Evolutionary conservation across 495 filamentous ascomycete genomes (phyloP).

Genomic region (Xylaria acuta): DNA sequence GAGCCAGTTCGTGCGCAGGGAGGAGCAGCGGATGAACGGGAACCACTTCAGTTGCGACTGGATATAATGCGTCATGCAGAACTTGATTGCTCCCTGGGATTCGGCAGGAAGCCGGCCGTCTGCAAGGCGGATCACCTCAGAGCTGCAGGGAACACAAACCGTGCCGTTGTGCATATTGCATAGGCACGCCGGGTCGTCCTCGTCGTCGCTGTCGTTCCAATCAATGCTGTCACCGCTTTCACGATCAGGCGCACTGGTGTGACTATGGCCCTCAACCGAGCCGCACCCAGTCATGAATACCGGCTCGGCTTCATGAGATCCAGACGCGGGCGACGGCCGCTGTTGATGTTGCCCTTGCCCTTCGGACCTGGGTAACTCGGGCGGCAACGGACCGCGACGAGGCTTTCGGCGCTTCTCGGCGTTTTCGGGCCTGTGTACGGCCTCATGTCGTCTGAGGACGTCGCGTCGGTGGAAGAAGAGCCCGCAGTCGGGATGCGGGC

Average conservation of each 20-base stretch:
- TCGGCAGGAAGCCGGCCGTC: not conserved
- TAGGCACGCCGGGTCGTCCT: not conserved
- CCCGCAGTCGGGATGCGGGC: conserved; percentile 8
- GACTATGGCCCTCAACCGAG: not conserved
- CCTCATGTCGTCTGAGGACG: conserved; percentile 12
- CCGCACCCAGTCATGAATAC: no score
- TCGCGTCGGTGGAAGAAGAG: conserved; percentile 21
- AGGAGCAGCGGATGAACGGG: not conserved
- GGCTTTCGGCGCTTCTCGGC: conserved; percentile 15
- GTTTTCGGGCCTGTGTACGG: conserved; percentile 10
- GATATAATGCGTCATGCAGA: conserved; percentile 17
- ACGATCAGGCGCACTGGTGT: not conserved
- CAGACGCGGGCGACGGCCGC: not conserved
- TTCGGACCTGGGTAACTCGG: not conserved
- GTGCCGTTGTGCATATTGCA: conserved; percentile 5
- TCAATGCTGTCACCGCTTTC: not conserved
- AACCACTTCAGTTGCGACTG: conserved; percentile 20
- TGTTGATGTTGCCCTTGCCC: not conserved
- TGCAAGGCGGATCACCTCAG: conserved; percentile 5
- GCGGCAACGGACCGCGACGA: conserved; percentile 10
- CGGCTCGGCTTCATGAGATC: not conserved
- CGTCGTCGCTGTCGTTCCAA: not conserved
- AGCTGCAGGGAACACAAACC: conserved; percentile 3
- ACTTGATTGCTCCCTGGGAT: conserved; percentile 6
- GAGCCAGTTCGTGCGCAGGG: conserved; percentile 11